Conservation (phyloP, 2,329 filamentous ascomycete genomes). For the Endocalyx cinctus region DNA sequence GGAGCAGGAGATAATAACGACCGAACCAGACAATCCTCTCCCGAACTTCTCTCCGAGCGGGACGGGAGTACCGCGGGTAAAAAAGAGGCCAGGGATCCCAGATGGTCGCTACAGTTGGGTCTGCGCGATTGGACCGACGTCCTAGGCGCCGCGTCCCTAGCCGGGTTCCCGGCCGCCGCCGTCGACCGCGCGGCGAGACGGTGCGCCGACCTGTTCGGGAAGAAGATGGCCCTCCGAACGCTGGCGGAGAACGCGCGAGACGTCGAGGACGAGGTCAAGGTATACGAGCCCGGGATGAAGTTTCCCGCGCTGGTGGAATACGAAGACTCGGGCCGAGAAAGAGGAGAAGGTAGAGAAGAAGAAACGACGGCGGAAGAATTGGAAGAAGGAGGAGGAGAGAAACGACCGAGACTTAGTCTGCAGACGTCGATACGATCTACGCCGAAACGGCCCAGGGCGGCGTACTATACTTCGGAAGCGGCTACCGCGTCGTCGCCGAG, state of each 20-base stretch:
- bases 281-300: slow-evolving; percentile 25
- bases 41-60: too few relatives aligned
- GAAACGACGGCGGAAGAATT: neutral
- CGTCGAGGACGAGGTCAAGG: slow-evolving; percentile 14
- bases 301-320: slow-evolving; percentile 4
- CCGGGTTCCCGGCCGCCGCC: slow-evolving; percentile 61
- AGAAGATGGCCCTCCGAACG: slow-evolving; percentile 62
- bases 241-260: slow-evolving; percentile 35
- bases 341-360: neutral
- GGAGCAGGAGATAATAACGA: slow-evolving; percentile 9
- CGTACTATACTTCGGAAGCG: too few relatives aligned
- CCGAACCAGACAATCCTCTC: too few relatives aligned
- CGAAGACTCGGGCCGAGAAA: neutral
- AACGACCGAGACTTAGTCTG: too few relatives aligned
- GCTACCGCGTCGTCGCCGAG: too few relatives aligned
- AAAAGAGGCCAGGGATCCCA: neutral
- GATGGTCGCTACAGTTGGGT: too few relatives aligned
- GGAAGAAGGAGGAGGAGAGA: neutral
- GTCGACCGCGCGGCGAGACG: slow-evolving; percentile 67
- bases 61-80: slow-evolving; percentile 1
- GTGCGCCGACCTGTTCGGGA: slow-evolving; percentile 70
- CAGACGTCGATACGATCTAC: neutral
- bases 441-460: too few relatives aligned
- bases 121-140: slow-evolving; percentile 81
- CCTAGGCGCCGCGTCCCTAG: slow-evolving; percentile 70